Evolutionary conservation across 2,329 filamentous ascomycete species (phyloP), one percentile per base, ranked within the genome.

Genomic region (Hirsutella thompsonii): DNA sequence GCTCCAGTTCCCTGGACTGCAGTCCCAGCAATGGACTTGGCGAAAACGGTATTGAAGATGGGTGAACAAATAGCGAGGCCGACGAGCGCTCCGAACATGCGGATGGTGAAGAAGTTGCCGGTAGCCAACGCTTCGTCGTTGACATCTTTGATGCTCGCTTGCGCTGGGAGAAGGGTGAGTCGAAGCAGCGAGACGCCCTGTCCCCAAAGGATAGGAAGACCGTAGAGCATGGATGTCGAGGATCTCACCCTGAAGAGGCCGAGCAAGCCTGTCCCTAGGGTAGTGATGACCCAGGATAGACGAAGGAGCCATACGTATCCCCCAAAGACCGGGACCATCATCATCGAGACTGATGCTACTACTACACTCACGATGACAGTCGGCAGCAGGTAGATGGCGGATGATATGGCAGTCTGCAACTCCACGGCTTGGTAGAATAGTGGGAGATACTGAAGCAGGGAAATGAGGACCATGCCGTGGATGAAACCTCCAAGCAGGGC

Each of bases 381-480:
- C 8, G 55, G 58, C n/a, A 57, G 37, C 6, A 58, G 23, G 4
- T 48, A 48, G 1, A 59, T 46, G 10, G 53, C 56, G 2, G 59
- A 49, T 14, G 42, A 20, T 2, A 62, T 37, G 0, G 55, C 47
- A 0, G 53, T 46, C 23, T 60, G 38, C 8, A 57, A 48, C 18
- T 46, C 42, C 5, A 60, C 52, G 8, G 59, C 51, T 40, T 62
- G 56, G 43, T 52, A 61, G 36, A 55, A 56, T 1, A 60, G 38
- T 0, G 58, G 58, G 3, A 61, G 18, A 41, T 59, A 60, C 13
- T 46, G 47, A 8, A 59, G 37, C 6, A 56, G 40, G 1, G 51
- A 43, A 41, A 50, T 55, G 1, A 61, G 34, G 3, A 55, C 33
- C 32, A 55, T 38, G 3, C 60, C 59, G 32, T 62, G 55, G 8